Evolutionary conservation across 2,329 filamentous ascomycete species (phyloP).

Genomic region (Mycosphaerella sp.): DNA sequence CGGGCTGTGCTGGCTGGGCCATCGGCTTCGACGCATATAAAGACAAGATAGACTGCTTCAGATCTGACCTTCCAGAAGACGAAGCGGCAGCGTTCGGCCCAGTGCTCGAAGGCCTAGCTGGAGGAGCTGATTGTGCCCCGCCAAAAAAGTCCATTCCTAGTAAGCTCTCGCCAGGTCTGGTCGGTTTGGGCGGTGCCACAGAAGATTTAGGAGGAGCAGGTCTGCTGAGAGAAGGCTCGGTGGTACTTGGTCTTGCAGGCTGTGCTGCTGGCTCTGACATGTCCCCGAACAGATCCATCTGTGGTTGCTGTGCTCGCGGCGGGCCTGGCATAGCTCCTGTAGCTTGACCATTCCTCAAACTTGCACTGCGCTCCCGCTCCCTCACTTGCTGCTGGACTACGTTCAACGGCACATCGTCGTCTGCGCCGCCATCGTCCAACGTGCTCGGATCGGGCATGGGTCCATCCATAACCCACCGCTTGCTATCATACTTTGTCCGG

Average conservation of each 20-base stretch:
- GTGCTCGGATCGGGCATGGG: conserved; percentile 87
- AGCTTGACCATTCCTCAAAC: conserved; percentile 38
- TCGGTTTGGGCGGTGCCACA: conserved; percentile 45
- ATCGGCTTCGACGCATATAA: conserved; percentile 86
- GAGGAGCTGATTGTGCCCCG: conserved; percentile 60
- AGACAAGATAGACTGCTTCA: conserved; percentile 96
- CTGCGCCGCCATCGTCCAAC: conserved; percentile 63
- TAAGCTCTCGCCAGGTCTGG: conserved; percentile 75
- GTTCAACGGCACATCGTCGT: conserved; percentile 70
- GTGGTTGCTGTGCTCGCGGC: conserved; percentile 35
- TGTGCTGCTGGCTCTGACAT: conserved; percentile 49
- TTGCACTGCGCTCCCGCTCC: conserved; percentile 36
- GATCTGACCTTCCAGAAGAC: conserved; percentile 68
- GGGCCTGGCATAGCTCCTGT: conserved; percentile 13
- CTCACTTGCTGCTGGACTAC: conserved; percentile 66
- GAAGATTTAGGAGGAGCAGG: conserved; percentile 27
- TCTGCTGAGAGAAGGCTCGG: conserved; percentile 65
- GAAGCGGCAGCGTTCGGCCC: conserved; percentile 43
- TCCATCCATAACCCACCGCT: conserved; percentile 99
- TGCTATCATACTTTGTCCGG: conserved; percentile 96
- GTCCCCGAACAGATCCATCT: conserved; percentile 77
- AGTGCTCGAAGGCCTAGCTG: conserved; percentile 71
- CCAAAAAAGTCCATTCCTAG: conserved; percentile 91
- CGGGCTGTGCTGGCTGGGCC: conserved; percentile 42
- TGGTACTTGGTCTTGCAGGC: conserved; percentile 62